phyloP scores from a whole-genome alignment of 2,329 filamentous ascomycete genomes.

The Aquanectria penicillioides region DNA sequence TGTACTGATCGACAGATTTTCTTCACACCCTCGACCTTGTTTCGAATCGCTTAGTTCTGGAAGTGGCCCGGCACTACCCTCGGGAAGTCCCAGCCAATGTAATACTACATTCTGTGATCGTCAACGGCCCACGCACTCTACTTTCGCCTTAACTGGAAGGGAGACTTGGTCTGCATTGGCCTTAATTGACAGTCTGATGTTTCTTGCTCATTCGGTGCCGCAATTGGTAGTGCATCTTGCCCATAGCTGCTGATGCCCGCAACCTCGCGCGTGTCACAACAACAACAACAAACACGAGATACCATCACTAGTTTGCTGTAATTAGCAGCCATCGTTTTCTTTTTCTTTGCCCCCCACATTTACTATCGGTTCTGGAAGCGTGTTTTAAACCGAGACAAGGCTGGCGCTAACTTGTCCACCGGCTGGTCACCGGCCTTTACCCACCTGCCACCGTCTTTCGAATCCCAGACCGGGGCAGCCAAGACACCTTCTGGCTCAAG shows the following conservation, averaged over 20 bases:
- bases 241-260: too few species aligned
- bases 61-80: conserved; percentile 35
- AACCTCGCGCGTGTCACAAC: neutral
- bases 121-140: too few species aligned
- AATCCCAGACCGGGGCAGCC: conserved; percentile 1
- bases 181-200: too few species aligned
- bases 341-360: conserved; percentile 6
- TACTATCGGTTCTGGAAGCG: conserved; percentile 18
- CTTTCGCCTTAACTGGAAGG: conserved; percentile 8
- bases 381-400: conserved; percentile 32
- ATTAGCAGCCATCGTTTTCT: neutral
- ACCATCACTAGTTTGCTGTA: neutral
- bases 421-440: neutral
- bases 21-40: conserved; percentile 39
- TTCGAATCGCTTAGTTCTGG: conserved; percentile 37
- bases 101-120: too few species aligned
- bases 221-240: neutral
- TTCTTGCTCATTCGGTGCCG: too few species aligned
- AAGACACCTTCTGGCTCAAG: neutral
- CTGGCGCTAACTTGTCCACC: conserved; percentile 24
- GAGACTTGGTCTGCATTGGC: conserved; percentile 9
- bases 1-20: conserved; percentile 41
- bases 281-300: neutral
- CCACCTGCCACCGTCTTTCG: conserved; percentile 2
- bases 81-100: conserved; percentile 30